A percentile compares a stretch with the other conserved stretches of the same genome.
Evolutionary conservation across 2,329 filamentous ascomycete species (phyloP).

Genomic region (Aspergillus hiratsukae): DNA sequence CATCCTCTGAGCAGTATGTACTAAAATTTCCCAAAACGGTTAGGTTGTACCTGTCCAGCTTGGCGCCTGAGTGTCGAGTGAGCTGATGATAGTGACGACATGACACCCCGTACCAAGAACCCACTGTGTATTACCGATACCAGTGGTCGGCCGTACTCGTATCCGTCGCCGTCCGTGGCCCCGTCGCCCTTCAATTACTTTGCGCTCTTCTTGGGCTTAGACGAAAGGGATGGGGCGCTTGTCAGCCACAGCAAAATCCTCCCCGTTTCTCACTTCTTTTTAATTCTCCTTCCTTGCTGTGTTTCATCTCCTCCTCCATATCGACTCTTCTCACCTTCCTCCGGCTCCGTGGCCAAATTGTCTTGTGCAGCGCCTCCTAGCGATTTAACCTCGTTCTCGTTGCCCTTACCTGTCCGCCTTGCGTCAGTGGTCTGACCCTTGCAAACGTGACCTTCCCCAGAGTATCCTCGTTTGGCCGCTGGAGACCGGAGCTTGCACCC

Average conservation of each 20-base stretch:
- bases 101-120: slow-evolving; percentile 9
- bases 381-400: slow-evolving; percentile 16
- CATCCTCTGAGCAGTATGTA: too few species aligned
- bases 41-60: background rate
- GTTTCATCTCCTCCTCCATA: slow-evolving; percentile 2
- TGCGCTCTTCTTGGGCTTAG: slow-evolving; percentile 7
- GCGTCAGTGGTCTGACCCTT: slow-evolving; percentile 23
- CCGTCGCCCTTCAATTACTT: slow-evolving; percentile 13
- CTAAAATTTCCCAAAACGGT: background rate
- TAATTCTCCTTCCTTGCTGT: slow-evolving; percentile 12
- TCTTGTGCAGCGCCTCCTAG: slow-evolving; percentile 12
- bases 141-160: slow-evolving; percentile 9
- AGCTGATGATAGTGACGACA: slow-evolving; percentile 24
- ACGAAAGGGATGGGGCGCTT: background rate
- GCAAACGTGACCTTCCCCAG: slow-evolving; percentile 25
- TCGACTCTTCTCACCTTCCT: slow-evolving; percentile 6
- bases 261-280: slow-evolving; percentile 10
- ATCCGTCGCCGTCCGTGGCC: slow-evolving; percentile 17
- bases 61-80: background rate
- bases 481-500: slow-evolving; percentile 20
- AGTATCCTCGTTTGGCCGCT: slow-evolving; percentile 20
- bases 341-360: slow-evolving; percentile 20
- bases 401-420: slow-evolving; percentile 24
- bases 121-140: slow-evolving; percentile 28
- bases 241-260: slow-evolving; percentile 11